Conservation (phyloP, 208 protist species). For the Wallacemonas rigidus region DNA sequence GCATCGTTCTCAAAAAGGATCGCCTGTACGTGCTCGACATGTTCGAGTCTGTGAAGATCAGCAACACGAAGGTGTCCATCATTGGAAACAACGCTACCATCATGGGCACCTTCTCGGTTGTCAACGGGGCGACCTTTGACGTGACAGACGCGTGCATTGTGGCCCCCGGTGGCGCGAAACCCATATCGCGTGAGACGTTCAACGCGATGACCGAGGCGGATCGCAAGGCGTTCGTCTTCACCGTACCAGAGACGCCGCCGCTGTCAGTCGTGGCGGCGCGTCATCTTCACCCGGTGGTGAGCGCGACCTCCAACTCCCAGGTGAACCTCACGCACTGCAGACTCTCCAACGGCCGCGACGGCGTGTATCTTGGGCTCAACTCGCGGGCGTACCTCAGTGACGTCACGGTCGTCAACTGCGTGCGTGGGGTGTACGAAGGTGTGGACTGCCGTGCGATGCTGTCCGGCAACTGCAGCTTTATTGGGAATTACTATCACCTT, state of each 20-base stretch:
- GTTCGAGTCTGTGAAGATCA: slow-evolving; percentile 31
- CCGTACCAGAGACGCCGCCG: background rate
- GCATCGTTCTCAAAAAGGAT: slow-evolving; percentile 50
- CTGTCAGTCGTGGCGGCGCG: background rate
- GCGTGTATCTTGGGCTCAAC: slow-evolving; percentile 56
- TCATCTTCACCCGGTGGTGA: slow-evolving; percentile 35
- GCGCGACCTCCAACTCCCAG: slow-evolving; percentile 38
- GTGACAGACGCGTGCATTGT: slow-evolving; percentile 51
- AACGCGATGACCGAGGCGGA: background rate
- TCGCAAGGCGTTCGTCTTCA: background rate
- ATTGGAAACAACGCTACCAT: slow-evolving; percentile 58
- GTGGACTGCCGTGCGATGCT: slow-evolving; percentile 44
- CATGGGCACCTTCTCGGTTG: slow-evolving; percentile 40
- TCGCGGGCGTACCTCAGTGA: slow-evolving; percentile 34
- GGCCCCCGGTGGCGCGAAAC: slow-evolving; percentile 14
- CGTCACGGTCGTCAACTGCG: slow-evolving; percentile 49
- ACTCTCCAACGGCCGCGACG: slow-evolving; percentile 63
- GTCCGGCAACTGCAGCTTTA: slow-evolving; percentile 31
- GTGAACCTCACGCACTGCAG: slow-evolving; percentile 41
- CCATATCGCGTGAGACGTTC: background rate
- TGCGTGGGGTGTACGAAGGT: slow-evolving; percentile 66
- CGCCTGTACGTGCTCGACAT: slow-evolving; percentile 41
- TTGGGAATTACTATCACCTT: slow-evolving; percentile 59
- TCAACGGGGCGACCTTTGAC: slow-evolving; percentile 40
- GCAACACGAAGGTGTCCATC: slow-evolving; percentile 44